Percentiles rank a stretch among this genome's conserved stretches.
Conservation (phyloP, 805 yeast genomes). For the Saccharomycopsis malanga region DNA sequence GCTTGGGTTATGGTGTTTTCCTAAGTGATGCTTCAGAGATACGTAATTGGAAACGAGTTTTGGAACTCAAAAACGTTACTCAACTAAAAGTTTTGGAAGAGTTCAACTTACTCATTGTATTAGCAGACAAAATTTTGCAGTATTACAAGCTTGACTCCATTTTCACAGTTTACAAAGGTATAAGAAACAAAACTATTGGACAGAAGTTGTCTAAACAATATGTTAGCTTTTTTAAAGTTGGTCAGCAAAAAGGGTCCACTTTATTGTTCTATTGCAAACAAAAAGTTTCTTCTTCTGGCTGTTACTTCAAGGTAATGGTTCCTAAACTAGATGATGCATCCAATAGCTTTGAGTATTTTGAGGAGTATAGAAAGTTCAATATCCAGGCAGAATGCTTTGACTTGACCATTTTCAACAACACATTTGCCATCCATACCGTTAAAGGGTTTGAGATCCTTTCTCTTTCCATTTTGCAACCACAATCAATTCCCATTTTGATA, state of each 20-base stretch:
- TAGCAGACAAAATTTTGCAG: slow-evolving; percentile 52
- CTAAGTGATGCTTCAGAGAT: slow-evolving; percentile 31
- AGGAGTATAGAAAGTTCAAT: slow-evolving; percentile 40
- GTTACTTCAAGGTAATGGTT: slow-evolving; percentile 48
- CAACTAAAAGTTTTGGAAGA: slow-evolving; percentile 56
- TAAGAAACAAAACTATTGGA: slow-evolving; percentile 34
- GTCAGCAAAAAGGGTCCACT: slow-evolving; percentile 56
- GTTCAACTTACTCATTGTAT: slow-evolving; percentile 47
- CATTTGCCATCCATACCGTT: slow-evolving; percentile 59
- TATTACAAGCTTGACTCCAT: slow-evolving; percentile 60
- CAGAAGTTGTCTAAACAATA: slow-evolving; percentile 43
- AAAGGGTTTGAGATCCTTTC: slow-evolving; percentile 63
- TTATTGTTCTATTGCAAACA: slow-evolving; percentile 51
- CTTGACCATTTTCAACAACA: slow-evolving; percentile 54
- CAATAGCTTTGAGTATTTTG: slow-evolving; percentile 36
- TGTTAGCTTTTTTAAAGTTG: slow-evolving; percentile 55
- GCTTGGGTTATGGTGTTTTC: slow-evolving; percentile 58
- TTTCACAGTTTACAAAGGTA: slow-evolving; percentile 48
- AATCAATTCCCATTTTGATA: slow-evolving; percentile 51
- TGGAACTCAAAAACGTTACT: slow-evolving; percentile 44
- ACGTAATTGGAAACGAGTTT: slow-evolving; percentile 49
- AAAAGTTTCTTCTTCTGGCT: slow-evolving; percentile 40
- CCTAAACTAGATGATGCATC: slow-evolving; percentile 50
- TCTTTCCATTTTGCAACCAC: slow-evolving; percentile 46
- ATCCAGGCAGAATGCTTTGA: slow-evolving; percentile 52